These are phyloP conservation scores for Lathyrus oleraceus DNA, from an alignment of 306 rosid genomes.

Conservation along the genomic window DNA sequence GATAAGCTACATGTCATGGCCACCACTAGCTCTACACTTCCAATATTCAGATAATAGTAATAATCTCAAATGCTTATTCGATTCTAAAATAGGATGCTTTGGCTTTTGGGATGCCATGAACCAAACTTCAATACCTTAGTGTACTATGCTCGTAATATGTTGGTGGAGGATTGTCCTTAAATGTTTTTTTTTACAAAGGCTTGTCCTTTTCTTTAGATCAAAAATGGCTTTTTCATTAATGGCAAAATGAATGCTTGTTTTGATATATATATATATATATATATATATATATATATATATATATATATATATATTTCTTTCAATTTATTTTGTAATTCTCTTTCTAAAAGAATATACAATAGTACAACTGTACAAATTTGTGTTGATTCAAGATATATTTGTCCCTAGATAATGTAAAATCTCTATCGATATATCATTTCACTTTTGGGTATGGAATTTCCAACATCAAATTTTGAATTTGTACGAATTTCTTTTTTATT, in stretches of 20 bases:
- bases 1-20: neutral
- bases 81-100: slow-evolving; percentile 7
- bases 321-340: neutral
- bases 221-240: neutral
- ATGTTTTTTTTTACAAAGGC: too few species aligned
- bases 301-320: too few species aligned
- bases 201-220: too few species aligned
- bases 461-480: too few species aligned
- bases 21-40: neutral
- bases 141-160: neutral
- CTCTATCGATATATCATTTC: too few species aligned
- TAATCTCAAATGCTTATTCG: slow-evolving; percentile 16
- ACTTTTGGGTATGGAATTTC: too few species aligned
- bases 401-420: too few species aligned
- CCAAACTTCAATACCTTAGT: slow-evolving; percentile 3
- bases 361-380: neutral
- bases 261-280: too few species aligned
- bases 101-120: neutral
- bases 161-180: slow-evolving; percentile 7
- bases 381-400: neutral
- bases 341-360: neutral
- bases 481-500: too few species aligned
- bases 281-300: too few species aligned
- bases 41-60: neutral
- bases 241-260: neutral